These are phyloP conservation scores for Coelastrella sp. DNA, from an alignment of 139 green algal genomes.

Conservation along the genomic window DNA sequence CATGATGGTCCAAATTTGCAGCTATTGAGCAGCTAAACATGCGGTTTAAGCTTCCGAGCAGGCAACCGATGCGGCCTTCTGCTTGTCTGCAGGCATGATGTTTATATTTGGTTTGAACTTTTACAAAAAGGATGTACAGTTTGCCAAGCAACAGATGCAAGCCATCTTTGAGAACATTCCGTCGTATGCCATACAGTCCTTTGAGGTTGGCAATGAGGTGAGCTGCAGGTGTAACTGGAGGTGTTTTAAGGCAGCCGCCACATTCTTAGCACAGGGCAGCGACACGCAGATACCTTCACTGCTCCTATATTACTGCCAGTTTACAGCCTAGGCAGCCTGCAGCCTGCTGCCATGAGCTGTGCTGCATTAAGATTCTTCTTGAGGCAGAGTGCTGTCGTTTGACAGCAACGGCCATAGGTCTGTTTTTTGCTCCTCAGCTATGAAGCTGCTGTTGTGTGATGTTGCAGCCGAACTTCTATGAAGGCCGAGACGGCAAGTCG, in stretches of 20 bases:
- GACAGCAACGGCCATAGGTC: too few species aligned
- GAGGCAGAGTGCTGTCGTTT: too few species aligned
- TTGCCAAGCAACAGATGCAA: constrained; percentile 21
- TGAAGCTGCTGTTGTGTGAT: background rate
- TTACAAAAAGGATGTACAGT: background rate
- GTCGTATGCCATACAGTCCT: background rate
- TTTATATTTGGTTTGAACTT: constrained; percentile 48
- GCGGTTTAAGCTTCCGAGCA: too few species aligned
- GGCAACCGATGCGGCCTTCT: background rate
- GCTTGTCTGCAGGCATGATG: constrained; percentile 16
- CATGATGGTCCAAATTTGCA: too few species aligned
- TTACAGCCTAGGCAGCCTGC: too few species aligned
- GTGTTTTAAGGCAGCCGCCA: too few species aligned
- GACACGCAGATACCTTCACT: too few species aligned
- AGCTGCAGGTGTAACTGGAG: background rate
- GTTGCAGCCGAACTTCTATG: constrained; percentile 45
- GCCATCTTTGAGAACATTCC: background rate
- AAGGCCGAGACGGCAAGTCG: background rate
- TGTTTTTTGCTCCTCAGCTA: background rate
- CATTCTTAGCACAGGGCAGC: too few species aligned
- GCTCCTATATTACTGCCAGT: too few species aligned
- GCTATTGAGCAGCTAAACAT: too few species aligned
- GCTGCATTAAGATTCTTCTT: too few species aligned
- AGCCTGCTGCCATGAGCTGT: too few species aligned
- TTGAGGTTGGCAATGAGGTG: constrained; percentile 52